These are phyloP conservation scores for Tanacetum coccineum DNA, from an alignment of 129 eudicot genomes.

Conservation along the genomic window DNA sequence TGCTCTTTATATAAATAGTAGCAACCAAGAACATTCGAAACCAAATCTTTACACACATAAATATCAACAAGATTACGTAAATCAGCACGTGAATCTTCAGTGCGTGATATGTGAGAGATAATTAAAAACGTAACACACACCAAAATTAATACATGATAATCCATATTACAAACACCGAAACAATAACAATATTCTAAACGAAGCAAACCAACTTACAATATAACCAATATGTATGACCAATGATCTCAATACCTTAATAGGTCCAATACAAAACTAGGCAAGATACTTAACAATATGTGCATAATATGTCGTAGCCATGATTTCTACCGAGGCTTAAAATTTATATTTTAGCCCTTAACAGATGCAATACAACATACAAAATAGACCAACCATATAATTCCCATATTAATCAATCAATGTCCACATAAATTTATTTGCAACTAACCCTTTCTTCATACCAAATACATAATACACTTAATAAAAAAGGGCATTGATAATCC, in stretches of 20 bases:
- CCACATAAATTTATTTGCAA: conserved; percentile 29
- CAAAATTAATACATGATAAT: not conserved
- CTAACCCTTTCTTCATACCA: conserved; percentile 18
- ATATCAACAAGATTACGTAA: not conserved
- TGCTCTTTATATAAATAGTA: no score
- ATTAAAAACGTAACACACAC: not conserved
- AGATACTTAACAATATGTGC: not conserved
- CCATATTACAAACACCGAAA: no score
- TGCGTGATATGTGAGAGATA: not conserved
- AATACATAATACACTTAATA: conserved; percentile 10
- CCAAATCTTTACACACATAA: not conserved
- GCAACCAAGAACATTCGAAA: no score
- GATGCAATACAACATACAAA: not conserved
- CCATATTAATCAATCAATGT: conserved; percentile 16
- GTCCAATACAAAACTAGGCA: not conserved
- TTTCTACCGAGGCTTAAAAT: not conserved
- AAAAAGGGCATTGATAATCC: conserved; percentile 9
- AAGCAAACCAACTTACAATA: no score
- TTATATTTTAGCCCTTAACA: not conserved
- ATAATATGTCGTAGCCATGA: no score
- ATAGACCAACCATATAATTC: not conserved
- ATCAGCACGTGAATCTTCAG: not conserved
- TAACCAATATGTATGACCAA: not conserved
- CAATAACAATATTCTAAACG: not conserved
- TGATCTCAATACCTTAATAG: not conserved